phyloP scores from a whole-genome alignment of 1,284 basidiomycete species.

The Moesziomyces sp. region DNA sequence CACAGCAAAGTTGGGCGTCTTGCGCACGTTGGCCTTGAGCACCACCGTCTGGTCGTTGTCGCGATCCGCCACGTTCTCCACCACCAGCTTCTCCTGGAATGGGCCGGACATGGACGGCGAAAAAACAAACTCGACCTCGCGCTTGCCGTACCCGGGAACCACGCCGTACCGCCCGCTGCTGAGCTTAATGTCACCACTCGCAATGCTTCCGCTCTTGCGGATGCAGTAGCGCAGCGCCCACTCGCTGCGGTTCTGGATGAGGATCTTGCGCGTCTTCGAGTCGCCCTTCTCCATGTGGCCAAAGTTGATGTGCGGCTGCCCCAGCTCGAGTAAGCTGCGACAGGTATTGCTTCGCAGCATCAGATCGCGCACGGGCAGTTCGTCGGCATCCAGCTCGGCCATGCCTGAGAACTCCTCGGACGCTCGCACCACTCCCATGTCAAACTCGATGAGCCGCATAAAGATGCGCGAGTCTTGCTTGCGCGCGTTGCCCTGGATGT shows the following conservation, averaged over 20 bases:
- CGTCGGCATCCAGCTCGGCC: conserved; percentile 62
- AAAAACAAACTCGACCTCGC: conserved; percentile 70
- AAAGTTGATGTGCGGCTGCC: conserved; percentile 72
- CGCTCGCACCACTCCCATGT: conserved; percentile 56
- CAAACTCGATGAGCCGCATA: conserved; percentile 70
- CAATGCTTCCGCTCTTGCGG: conserved; percentile 71
- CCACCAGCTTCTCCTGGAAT: conserved; percentile 70
- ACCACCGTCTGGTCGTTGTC: conserved; percentile 70
- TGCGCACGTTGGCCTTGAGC: conserved; percentile 71
- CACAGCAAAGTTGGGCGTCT: conserved; percentile 70
- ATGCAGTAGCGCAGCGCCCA: conserved; percentile 70
- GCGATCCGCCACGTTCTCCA: conserved; percentile 71
- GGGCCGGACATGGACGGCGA: conserved; percentile 69
- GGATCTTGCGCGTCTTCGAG: conserved; percentile 70
- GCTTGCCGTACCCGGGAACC: conserved; percentile 71
- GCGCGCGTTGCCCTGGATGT: conserved; percentile 69
- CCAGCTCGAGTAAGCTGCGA: conserved; percentile 70
- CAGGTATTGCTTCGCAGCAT: conserved; percentile 70
- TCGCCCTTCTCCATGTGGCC: conserved; percentile 72
- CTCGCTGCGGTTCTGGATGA: conserved; percentile 70
- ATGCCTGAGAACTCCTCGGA: conserved; percentile 60
- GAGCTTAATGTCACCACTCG: conserved; percentile 71
- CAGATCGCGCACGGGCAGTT: conserved; percentile 71
- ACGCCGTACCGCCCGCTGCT: conserved; percentile 71
- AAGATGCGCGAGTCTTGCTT: conserved; percentile 71